Base-by-base conservation (phyloP, 1,284 basidiomycete genomes). In the Puccinia triticina region DNA sequence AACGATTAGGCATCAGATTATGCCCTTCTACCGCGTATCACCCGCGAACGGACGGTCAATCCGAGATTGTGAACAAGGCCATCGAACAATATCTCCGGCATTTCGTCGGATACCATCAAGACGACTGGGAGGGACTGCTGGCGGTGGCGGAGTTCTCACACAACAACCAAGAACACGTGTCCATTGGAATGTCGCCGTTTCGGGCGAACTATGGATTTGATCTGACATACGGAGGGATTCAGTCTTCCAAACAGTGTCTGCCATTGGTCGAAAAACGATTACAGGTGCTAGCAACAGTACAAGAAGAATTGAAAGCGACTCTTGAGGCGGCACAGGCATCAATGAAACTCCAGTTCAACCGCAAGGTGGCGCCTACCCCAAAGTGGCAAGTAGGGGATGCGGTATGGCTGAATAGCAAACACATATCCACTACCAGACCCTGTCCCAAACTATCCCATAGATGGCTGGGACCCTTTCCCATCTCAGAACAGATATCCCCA, bases 101-200 rank as follows among this genome's bases (percentile, higher is more conserved):
- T 12, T 43, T 43, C 12, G 40, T 43, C 12, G 4, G 40, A 4
- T 43, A 43, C 40, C 40, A 43, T 7, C 40, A 43, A 18, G 74
- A 77, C 29, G 26, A 82, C n/a, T 73, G 81, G 81, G 71, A 7
- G 10, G 16, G 12, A 4, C 46, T 77, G 0, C 55, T 83, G 11
- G 55, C 83, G 21, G 48, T 46, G 3, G 83, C 83, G 23, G 74
- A 83, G 26, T 83, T 83, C 43, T 5, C 64, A 4, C 18, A 67
- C 64, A 67, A 43, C 64, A 67, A 67, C 34, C 7, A 67, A 18
- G 18, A 40, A 1, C 64, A 67, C 21, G 16, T 14, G 2, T 57
- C 26, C 4, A 57, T 14, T 8, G 55, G 55, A 57, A n/a, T 57
- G 1, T 67, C 40, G 11, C 64, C 37, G 3, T 67, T 67, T 37